These are phyloP conservation scores for Phylloporus rhodoxanthus DNA, from an alignment of 768 basidiomycete genomes.

Conservation along the genomic window DNA sequence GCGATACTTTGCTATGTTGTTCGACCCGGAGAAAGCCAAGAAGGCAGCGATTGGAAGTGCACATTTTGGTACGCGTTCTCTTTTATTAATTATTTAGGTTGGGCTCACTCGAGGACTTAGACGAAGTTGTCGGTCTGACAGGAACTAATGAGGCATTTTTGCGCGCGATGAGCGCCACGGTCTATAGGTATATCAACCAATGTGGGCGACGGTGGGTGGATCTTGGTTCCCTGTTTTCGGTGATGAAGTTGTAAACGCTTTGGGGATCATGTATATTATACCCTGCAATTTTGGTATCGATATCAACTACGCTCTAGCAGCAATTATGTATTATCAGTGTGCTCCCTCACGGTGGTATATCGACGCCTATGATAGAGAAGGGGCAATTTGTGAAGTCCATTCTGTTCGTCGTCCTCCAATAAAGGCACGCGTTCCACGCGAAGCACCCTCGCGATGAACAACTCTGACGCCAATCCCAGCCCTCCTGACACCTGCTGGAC, in stretches of 20 bases:
- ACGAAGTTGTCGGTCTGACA: conserved; percentile 48
- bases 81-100: background rate
- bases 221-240: conserved; percentile 72
- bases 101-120: conserved; percentile 31
- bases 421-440: conserved; percentile 45
- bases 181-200: conserved; percentile 77
- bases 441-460: conserved; percentile 78
- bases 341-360: conserved; percentile 47
- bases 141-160: conserved; percentile 49
- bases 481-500: conserved; percentile 20
- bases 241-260: conserved; percentile 54
- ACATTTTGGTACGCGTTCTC: conserved; percentile 33
- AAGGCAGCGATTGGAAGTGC: conserved; percentile 45
- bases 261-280: background rate
- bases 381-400: conserved; percentile 38
- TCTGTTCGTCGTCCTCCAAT: conserved; percentile 14
- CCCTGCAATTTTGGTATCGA: too few species aligned
- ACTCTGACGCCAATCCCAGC: conserved; percentile 48
- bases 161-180: conserved; percentile 45
- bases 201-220: conserved; percentile 91
- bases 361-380: conserved; percentile 58
- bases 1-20: conserved; percentile 73
- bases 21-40: conserved; percentile 62
- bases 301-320: too few species aligned
- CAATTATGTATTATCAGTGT: too few species aligned